Percentiles rank a stretch among this genome's conserved stretches.
These are phyloP conservation scores for Metroxylon sagu DNA, from an alignment of 176 grass and related monocot species.

Conservation along the genomic window DNA sequence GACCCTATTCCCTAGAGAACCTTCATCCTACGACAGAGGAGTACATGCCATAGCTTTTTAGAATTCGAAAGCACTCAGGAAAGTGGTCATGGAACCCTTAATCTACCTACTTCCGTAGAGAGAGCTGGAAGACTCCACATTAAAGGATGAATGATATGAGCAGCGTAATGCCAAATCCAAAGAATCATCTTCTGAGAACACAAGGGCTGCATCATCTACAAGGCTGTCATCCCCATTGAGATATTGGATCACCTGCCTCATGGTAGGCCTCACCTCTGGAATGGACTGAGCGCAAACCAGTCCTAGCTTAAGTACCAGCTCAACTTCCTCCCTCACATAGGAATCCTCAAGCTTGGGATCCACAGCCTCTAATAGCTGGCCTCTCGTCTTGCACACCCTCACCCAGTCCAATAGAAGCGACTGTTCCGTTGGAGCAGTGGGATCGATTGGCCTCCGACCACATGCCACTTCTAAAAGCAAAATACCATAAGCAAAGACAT, in stretches of 20 bases:
- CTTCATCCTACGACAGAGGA: no score
- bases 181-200: not conserved
- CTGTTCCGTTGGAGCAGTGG: not conserved
- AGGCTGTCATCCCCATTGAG: not conserved
- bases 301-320: not conserved
- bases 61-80: no score
- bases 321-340: conserved; percentile 5
- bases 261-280: conserved; percentile 1
- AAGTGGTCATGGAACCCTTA: no score
- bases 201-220: not conserved
- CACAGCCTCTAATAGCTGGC: not conserved
- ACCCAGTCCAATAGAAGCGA: not conserved
- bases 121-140: not conserved
- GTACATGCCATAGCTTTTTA: no score
- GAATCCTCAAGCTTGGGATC: not conserved
- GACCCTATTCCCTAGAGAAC: no score
- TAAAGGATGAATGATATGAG: not conserved
- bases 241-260: conserved; percentile 3
- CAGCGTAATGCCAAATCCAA: not conserved
- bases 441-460: not conserved
- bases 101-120: not conserved
- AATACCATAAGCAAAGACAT: conserved; percentile 12
- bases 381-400: not conserved
- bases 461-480: conserved; percentile 3
- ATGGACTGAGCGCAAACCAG: conserved; percentile 1